Evolutionary conservation across 129 eudicot species (phyloP).

Genomic region (Silybum marianum): DNA sequence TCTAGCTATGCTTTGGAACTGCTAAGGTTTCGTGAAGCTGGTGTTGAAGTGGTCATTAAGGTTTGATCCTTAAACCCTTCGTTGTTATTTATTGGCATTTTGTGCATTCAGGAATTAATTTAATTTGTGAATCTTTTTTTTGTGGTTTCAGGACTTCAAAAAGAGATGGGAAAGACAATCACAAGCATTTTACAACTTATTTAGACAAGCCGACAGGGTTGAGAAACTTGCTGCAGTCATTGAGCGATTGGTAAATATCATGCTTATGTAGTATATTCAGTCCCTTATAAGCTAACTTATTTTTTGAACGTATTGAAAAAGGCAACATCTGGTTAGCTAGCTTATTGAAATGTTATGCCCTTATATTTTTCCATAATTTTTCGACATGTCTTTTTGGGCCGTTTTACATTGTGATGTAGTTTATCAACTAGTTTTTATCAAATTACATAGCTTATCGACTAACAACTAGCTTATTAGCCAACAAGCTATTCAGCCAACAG

Average conservation of each 20-base stretch:
- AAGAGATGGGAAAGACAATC: conserved; percentile 96
- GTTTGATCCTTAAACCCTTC: conserved; percentile 35
- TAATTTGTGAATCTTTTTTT: conserved; percentile 18
- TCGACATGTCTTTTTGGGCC: neutral
- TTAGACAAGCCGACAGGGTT: conserved; percentile 96
- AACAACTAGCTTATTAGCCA: neutral
- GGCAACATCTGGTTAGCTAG: neutral
- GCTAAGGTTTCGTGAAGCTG: conserved; percentile 96
- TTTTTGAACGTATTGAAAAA: neutral
- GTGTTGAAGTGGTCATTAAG: conserved; percentile 89
- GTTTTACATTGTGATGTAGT: neutral
- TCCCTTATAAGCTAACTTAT: neutral
- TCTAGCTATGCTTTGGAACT: conserved; percentile 90
- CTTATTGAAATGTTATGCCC: neutral
- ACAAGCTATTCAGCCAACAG: neutral
- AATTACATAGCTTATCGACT: neutral
- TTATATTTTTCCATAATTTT: neutral
- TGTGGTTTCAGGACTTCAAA: conserved; percentile 66
- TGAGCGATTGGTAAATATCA: conserved; percentile 72
- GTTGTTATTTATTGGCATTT: neutral
- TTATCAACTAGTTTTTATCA: neutral
- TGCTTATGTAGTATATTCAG: neutral
- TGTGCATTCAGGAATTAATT: conserved; percentile 6
- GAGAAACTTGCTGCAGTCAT: conserved; percentile 83
- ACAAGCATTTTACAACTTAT: conserved; percentile 83